Evolutionary conservation across 805 yeast species (phyloP).

Genomic region (Scheffersomyces spartinae): DNA sequence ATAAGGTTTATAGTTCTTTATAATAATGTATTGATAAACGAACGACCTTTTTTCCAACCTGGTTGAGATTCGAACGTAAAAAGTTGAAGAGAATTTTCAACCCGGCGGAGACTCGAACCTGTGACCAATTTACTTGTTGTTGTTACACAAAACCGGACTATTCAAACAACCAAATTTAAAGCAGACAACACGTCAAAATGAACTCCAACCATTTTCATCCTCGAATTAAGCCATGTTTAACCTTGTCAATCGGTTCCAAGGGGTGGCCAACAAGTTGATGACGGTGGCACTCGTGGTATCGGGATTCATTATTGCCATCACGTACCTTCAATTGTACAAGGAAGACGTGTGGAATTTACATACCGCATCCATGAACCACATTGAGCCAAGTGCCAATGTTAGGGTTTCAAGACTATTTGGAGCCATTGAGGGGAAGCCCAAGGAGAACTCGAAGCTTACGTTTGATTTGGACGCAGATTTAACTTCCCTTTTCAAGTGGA

Average conservation of each 20-base stretch:
- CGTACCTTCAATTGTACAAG: slow-evolving; percentile 36
- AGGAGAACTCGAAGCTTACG: slow-evolving; percentile 59
- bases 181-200: too few relatives aligned
- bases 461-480: slow-evolving; percentile 73
- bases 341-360: slow-evolving; percentile 34
- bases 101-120: too few relatives aligned
- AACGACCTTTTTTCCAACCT: too few relatives aligned
- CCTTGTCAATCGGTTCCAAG: slow-evolving; percentile 29
- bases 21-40: too few relatives aligned
- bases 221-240: slow-evolving; percentile 16
- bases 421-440: slow-evolving; percentile 50
- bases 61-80: too few relatives aligned
- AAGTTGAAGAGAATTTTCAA: too few relatives aligned
- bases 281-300: slow-evolving; percentile 39
- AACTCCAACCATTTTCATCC: too few relatives aligned
- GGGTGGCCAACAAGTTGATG: slow-evolving; percentile 40
- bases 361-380: slow-evolving; percentile 23
- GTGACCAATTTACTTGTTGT: too few relatives aligned
- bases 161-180: too few relatives aligned
- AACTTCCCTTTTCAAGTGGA: slow-evolving; percentile 83
- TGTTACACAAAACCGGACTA: too few relatives aligned
- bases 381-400: slow-evolving; percentile 11
- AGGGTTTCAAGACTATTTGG: slow-evolving; percentile 46
- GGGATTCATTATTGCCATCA: slow-evolving; percentile 34
- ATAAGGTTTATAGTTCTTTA: too few relatives aligned